Evolutionary conservation across 768 basidiomycete genomes (phyloP).

Genomic region (Lentinula sp.): DNA sequence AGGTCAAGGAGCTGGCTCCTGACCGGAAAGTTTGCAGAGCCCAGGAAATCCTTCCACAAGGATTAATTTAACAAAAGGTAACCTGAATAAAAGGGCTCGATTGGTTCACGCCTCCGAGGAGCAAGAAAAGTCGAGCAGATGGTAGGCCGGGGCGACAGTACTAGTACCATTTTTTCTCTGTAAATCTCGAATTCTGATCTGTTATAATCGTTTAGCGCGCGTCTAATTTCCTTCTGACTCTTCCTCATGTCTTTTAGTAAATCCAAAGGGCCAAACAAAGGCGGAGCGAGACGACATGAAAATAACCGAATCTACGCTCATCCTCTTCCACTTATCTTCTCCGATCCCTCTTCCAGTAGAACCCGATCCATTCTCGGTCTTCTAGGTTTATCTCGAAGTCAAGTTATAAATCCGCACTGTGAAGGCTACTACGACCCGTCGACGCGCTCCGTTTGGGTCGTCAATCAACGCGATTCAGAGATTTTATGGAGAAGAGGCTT

Average conservation of each 20-base stretch:
- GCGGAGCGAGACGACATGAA: slow-evolving; percentile 49
- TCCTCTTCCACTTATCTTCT: slow-evolving; percentile 59
- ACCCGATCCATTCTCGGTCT: slow-evolving; percentile 40
- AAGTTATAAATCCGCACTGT: slow-evolving; percentile 66
- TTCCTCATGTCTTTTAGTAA: slow-evolving; percentile 23
- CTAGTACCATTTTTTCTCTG: no score
- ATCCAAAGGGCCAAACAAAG: slow-evolving; percentile 38
- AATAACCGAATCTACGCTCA: slow-evolving; percentile 65
- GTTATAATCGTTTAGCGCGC: background rate
- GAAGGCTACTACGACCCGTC: slow-evolving; percentile 70
- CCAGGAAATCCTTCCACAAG: no score
- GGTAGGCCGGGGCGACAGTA: no score
- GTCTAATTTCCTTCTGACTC: background rate
- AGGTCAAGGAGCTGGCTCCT: no score
- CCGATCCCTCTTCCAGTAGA: slow-evolving; percentile 34
- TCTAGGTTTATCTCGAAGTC: slow-evolving; percentile 52
- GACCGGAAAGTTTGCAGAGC: no score
- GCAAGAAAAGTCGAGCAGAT: no score
- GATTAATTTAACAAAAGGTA: no score
- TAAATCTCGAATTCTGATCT: background rate
- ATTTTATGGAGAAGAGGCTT: slow-evolving; percentile 88
- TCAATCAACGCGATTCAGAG: slow-evolving; percentile 52
- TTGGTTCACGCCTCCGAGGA: no score
- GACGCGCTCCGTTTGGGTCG: slow-evolving; percentile 88
- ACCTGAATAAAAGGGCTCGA: no score